Conservation (phyloP, 2,329 filamentous ascomycete genomes). For the Apiospora malaysiana region DNA sequence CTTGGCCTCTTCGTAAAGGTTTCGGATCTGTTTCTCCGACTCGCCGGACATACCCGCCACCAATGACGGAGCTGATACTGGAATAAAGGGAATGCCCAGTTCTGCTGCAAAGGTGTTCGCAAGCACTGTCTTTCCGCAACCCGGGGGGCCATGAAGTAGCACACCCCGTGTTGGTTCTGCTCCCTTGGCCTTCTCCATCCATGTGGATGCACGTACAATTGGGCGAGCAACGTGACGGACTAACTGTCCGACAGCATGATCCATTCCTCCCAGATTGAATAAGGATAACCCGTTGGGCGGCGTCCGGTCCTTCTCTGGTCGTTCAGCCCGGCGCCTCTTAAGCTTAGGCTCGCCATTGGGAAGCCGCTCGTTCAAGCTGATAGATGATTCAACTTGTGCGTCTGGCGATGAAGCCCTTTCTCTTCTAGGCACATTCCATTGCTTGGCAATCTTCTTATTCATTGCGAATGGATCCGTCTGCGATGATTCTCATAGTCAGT, state of each 20-base stretch:
- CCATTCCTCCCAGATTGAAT: conserved; percentile 77
- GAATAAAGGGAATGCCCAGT: conserved; percentile 77
- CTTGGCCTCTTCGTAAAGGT: conserved; percentile 88
- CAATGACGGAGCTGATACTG: conserved; percentile 81
- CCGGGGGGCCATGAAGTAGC: conserved; percentile 81
- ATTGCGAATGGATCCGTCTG: conserved; percentile 39
- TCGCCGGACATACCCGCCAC: conserved; percentile 89
- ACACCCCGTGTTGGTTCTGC: conserved; percentile 77
- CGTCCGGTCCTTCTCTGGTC: conserved; percentile 61
- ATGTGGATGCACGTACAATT: conserved; percentile 40
- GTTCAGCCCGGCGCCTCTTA: conserved; percentile 67
- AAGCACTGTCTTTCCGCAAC: conserved; percentile 86
- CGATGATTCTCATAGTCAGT: not conserved
- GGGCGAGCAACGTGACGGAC: conserved; percentile 43
- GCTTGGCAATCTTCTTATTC: conserved; percentile 49
- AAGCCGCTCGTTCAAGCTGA: conserved; percentile 54
- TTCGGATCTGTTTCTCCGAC: conserved; percentile 84
- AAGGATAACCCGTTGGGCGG: conserved; percentile 72
- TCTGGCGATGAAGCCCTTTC: conserved; percentile 27
- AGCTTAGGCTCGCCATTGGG: conserved; percentile 68
- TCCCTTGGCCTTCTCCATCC: conserved; percentile 41
- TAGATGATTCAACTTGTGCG: conserved; percentile 34
- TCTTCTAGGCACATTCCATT: conserved; percentile 43
- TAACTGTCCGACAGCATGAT: conserved; percentile 65
- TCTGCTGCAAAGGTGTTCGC: conserved; percentile 80